These are phyloP conservation scores for Cladosporium sphaerospermum DNA, from an alignment of 2,329 filamentous ascomycete species.

Conservation along the genomic window DNA sequence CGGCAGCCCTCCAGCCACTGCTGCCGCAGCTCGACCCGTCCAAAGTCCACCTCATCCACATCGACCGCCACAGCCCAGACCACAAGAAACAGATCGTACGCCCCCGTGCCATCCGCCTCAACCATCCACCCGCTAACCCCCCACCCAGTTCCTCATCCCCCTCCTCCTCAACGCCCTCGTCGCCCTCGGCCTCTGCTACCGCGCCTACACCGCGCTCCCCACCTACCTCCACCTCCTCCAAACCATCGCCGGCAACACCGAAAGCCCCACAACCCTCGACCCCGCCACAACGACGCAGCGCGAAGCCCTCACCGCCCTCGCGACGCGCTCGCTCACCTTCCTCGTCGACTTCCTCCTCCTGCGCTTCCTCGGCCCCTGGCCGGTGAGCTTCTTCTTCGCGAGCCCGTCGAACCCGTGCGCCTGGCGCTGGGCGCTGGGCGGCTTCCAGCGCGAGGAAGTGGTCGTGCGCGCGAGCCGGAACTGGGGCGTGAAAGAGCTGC, in stretches of 20 bases:
- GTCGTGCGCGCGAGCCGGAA: slow-evolving; percentile 70
- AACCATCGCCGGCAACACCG: slow-evolving; percentile 55
- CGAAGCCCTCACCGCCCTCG: slow-evolving; percentile 52
- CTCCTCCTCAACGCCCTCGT: slow-evolving; percentile 69
- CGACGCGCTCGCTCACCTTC: slow-evolving; percentile 58
- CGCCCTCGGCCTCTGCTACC: slow-evolving; percentile 57
- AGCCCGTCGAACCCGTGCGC: slow-evolving; percentile 56
- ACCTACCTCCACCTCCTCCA: slow-evolving; percentile 65
- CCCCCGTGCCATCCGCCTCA: not conserved
- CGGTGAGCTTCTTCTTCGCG: slow-evolving; percentile 51
- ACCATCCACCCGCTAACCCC: not conserved
- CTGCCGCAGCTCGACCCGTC: slow-evolving; percentile 58
- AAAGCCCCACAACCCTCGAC: slow-evolving; percentile 61
- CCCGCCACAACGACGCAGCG: slow-evolving; percentile 50
- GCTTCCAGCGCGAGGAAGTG: slow-evolving; percentile 74
- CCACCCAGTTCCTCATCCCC: slow-evolving; percentile 60
- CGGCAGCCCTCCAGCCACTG: slow-evolving; percentile 59
- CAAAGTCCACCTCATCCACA: slow-evolving; percentile 77
- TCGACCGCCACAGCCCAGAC: slow-evolving; percentile 62
- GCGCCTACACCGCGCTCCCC: slow-evolving; percentile 62
- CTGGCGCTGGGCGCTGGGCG: slow-evolving; percentile 71
- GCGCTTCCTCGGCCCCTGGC: slow-evolving; percentile 41
- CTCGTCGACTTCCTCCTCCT: slow-evolving; percentile 62
- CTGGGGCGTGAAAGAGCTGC: slow-evolving; percentile 59
- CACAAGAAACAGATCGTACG: slow-evolving; percentile 67